These are phyloP conservation scores for Verticillium longisporum DNA, from an alignment of 2,329 filamentous ascomycete genomes.

Conservation along the genomic window DNA sequence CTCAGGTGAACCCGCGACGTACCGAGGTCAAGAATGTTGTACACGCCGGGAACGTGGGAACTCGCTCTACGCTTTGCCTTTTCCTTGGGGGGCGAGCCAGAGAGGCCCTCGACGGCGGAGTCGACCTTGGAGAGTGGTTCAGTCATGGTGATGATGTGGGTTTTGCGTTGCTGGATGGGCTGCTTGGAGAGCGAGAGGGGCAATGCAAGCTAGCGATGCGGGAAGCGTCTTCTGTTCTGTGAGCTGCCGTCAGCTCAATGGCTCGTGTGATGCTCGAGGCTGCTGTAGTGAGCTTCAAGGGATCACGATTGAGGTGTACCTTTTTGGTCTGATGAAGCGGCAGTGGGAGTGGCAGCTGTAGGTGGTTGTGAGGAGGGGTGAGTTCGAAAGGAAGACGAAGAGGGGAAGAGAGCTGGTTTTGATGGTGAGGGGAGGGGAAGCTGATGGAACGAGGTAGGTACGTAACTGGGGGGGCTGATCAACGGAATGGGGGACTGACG, in stretches of 20 bases:
- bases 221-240: neutral
- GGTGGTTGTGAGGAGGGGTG: constrained; percentile 16
- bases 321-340: constrained; percentile 5
- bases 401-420: neutral
- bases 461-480: neutral
- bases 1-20: constrained; percentile 24
- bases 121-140: constrained; percentile 79
- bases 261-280: neutral
- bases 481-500: neutral
- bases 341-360: constrained; percentile 4
- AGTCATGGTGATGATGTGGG: constrained; percentile 24
- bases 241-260: neutral
- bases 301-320: constrained; percentile 1
- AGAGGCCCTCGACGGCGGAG: constrained; percentile 78
- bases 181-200: neutral
- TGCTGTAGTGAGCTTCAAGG: neutral
- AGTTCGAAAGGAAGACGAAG: neutral
- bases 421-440: neutral
- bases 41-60: constrained; percentile 66
- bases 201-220: neutral
- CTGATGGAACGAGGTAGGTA: neutral
- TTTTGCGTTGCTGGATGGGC: constrained; percentile 1
- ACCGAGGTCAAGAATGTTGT: constrained; percentile 84
- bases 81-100: constrained; percentile 61
- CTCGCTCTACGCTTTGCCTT: constrained; percentile 63